Base-by-base conservation (phyloP, 1,284 basidiomycete genomes). In the Erythrobasidium hasegawianum region DNA sequence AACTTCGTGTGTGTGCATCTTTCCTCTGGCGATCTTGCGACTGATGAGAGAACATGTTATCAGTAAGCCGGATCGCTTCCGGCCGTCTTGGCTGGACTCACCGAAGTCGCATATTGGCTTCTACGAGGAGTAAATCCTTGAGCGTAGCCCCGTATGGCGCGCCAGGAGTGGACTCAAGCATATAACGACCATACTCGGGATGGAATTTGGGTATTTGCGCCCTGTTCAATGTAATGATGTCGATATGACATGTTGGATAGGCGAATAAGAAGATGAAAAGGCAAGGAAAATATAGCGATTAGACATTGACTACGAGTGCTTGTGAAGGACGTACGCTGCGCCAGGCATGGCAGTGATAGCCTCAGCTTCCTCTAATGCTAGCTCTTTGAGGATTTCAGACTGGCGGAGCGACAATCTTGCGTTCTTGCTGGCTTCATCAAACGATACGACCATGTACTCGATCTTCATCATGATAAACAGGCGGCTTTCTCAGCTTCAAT, bases 101-200 rank as follows among this genome's bases (percentile, higher is more conserved):
- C 88, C 89, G 83, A 76, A 90, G 89, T 47, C 87, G 86, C 96
- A 99, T 99, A 79, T 98, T 92, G 57, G 81, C 79, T 80, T 99
- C 95, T 9, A 99, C 95, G 5, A 86, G 84, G 54, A 96, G 81
- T 14, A 98, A 82, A 77, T 96, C 91, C 56, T 82, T 82, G 40
- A 95, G 84, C 24, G 84, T 87, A 16, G 90, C 91, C 5, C 90
- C 88, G 79, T 97, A 98, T 1, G 96, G 96, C 47, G 85, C 84
- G 1, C 96, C 96, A 0, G 96, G 96, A 0, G 95, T 99, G 7
- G 91, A 93, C 78, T 99, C 96, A 64, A 98, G 83, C 96, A 99
- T 99, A 81, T 91, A 98, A 45, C 94, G 85, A 56, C 95, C 96
- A 80, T 95, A 98, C 78, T 99, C 96, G 14, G 95, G 95, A 76